Conservation (phyloP, 352 stramenopile species). For the Globisporangium middletonii region DNA sequence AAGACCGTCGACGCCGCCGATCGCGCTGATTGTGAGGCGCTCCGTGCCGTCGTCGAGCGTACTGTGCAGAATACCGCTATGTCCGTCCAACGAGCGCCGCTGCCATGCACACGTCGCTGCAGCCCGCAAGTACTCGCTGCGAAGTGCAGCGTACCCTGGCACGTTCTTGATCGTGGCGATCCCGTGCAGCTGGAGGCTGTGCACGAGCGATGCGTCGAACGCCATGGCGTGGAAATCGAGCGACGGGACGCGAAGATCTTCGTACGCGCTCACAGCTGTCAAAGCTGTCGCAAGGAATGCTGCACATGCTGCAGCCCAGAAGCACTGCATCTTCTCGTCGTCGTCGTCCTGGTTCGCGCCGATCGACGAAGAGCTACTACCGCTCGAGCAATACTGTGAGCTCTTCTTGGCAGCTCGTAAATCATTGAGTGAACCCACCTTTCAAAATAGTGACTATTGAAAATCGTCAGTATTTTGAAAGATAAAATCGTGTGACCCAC, state of each 20-base stretch:
- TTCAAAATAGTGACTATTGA: too few relatives aligned
- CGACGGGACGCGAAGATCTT: slow-evolving; percentile 6
- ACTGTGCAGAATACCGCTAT: slow-evolving; percentile 7
- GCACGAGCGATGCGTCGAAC: slow-evolving; percentile 4
- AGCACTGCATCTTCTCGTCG: not conserved
- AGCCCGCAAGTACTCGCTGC: slow-evolving; percentile 6
- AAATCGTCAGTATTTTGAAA: too few relatives aligned
- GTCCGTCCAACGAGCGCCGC: not conserved
- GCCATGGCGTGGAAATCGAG: slow-evolving; percentile 9
- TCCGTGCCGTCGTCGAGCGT: slow-evolving; percentile 17
- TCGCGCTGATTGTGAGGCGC: slow-evolving; percentile 15
- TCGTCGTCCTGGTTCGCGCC: not conserved
- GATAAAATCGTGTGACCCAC: too few relatives aligned
- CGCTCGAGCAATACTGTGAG: too few relatives aligned
- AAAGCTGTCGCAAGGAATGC: too few relatives aligned
- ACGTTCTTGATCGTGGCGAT: slow-evolving; percentile 12
- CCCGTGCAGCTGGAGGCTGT: slow-evolving; percentile 10
- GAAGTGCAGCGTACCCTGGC: slow-evolving; percentile 6
- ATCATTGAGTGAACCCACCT: too few relatives aligned
- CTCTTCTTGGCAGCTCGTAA: too few relatives aligned
- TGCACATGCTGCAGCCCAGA: not conserved
- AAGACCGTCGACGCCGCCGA: slow-evolving; percentile 9
- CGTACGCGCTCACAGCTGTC: not conserved
- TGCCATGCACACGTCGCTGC: slow-evolving; percentile 10
- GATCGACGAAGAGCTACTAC: too few relatives aligned